Conservation (phyloP, 1,284 basidiomycete genomes). For the Heterobasidion parviporum region DNA sequence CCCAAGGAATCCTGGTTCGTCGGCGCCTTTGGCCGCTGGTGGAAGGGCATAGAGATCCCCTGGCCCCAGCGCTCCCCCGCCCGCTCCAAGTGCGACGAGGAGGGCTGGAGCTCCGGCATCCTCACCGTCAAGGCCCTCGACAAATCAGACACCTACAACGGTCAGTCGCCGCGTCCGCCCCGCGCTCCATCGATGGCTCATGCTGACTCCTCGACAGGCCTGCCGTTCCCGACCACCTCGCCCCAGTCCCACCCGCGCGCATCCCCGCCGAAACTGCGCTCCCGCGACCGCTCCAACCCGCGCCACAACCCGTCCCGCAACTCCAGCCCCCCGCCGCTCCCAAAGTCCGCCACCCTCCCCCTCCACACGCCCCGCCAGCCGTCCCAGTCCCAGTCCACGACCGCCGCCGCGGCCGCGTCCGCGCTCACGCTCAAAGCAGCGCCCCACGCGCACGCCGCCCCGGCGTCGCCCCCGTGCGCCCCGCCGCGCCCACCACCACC, state of each 20-base stretch:
- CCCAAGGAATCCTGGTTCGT: slow-evolving; percentile 78
- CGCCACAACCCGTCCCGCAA: slow-evolving; percentile 33
- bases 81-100: slow-evolving; percentile 53
- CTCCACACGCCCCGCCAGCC: slow-evolving; percentile 40
- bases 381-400: background rate
- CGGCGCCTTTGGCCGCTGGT: slow-evolving; percentile 84
- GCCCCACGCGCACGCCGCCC: slow-evolving; percentile 11
- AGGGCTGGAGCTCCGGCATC: slow-evolving; percentile 67
- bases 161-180: slow-evolving; percentile 34
- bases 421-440: slow-evolving; percentile 2
- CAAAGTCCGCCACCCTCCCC: slow-evolving; percentile 73
- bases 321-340: slow-evolving; percentile 69
- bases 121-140: slow-evolving; percentile 64
- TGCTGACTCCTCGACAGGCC: slow-evolving; percentile 8
- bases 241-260: slow-evolving; percentile 6
- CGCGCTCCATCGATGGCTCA: background rate
- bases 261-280: slow-evolving; percentile 14
- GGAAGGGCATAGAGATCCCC: slow-evolving; percentile 69
- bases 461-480: slow-evolving; percentile 13
- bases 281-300: slow-evolving; percentile 18
- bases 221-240: slow-evolving; percentile 14
- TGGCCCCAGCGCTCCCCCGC: slow-evolving; percentile 52
- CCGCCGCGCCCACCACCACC: background rate
- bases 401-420: too few relatives aligned
- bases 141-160: slow-evolving; percentile 51